Evolutionary conservation across 805 yeast species (phyloP), one percentile per base, ranked within the genome.

Genomic region (Ogataea corticis): DNA sequence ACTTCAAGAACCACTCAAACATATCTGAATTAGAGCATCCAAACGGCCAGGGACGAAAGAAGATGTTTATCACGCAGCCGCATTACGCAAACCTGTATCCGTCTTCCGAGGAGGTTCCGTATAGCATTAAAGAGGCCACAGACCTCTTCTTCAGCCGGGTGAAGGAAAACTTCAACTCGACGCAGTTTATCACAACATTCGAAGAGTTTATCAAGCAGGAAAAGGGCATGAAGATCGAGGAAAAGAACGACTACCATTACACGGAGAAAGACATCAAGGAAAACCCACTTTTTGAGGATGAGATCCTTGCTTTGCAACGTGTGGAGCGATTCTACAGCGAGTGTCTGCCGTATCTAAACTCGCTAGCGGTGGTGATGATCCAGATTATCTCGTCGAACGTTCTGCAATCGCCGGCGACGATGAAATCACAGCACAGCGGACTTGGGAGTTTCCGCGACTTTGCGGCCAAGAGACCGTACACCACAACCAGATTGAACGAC

Each of bases 121-220:
- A 68, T 32, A 89, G 96, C 49, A 81, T 91, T 23, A 70, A 76
- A 37, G 96, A 92, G 61, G 97, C 97, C 0, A 75, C 87, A 18
- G 76, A 77, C 12, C 75, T 92, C 7, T 76, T 88, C 49, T 72
- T 76, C 23, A 67, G 77, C 10, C 78, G 85, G 13, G 75, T 87
- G 2, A 72, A 79, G 45, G 84, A 85, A 17, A 82, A 86, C 38
- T 76, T 87, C 44, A 76, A 83, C n/a, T 71, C 80, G 13, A 75
- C 79, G 47, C 90, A 91, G 57, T 64, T 91, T 35, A 83, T 90
- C 81, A 63, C 72, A 21, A 92, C 85, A 48, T 72, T 91, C 43
- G 85, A 83, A 46, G 62, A 72, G 16, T 88, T 88, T 52, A 82
- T 87, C 77, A 67, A 72, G 36, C 84, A 83, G 49, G 96, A 90